Evolutionary conservation across 163 green algal species (phyloP), one percentile per base, ranked within the genome.

Genomic region (Coccomyxa subellipsoidea): DNA sequence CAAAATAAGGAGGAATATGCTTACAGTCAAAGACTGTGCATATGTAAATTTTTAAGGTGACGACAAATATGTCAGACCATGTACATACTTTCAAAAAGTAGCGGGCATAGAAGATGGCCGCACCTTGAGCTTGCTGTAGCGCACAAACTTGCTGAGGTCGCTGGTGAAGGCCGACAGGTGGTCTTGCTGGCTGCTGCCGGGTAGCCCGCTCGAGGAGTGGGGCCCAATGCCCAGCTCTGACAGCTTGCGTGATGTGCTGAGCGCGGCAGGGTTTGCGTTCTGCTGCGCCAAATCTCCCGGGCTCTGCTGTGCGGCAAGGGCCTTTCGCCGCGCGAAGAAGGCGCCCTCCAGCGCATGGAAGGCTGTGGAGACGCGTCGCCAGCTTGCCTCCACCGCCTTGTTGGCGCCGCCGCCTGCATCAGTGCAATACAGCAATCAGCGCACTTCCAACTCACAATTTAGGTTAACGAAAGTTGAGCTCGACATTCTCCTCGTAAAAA

Each of bases 101-200:
- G n/a, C n/a, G n/a, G n/a, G n/a, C n/a, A n/a, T n/a, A n/a, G n/a
- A n/a, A n/a, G n/a, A n/a, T n/a, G n/a, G n/a, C 47, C 75, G 47
- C 38, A 89, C 81, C 72, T 87, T 71, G 38, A 95, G 86, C 35
- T 54, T 59, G 69, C 78, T 90, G 38, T 87, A 84, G 40, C 82
- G 80, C 0, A 83, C 78, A 34, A 92, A 89, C 54, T 93, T 87
- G 69, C 78, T 84, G 6, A 95, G 83, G 70, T 89, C 84, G 12
- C 84, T 40, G 0, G 89, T 85, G 77, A 95, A 93, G 1, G 76
- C 76, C 9, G 84, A 78, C 38, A 95, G 80, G 54, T 86, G 82
- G 21, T 86, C 83, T 29, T 18, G 38, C 38, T 53, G 21, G 38
- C 38, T 10, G 37, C 25, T 35, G 38, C 35, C 31, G 4, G 23